phyloP scores from a whole-genome alignment of 1,139 yeast species.

The Geotrichum citri-aurantii region DNA sequence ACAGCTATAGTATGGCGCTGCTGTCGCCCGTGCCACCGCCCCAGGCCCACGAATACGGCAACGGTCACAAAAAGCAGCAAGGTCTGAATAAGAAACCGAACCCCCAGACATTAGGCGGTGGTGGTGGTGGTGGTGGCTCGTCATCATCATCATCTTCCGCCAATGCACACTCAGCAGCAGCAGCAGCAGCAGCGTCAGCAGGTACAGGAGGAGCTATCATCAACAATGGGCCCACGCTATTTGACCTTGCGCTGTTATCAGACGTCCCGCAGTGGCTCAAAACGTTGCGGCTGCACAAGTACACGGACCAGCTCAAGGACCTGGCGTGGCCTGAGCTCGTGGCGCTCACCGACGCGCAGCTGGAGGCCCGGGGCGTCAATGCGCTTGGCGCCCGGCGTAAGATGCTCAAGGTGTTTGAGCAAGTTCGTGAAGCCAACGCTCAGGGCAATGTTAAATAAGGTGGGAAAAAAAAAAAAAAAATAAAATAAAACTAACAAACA shows the following conservation, averaged over 20 bases:
- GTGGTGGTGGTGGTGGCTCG: not conserved
- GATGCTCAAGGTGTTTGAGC: slow-evolving; percentile 82
- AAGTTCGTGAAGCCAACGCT: slow-evolving; percentile 24
- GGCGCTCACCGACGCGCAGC: slow-evolving; percentile 58
- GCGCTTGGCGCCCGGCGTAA: slow-evolving; percentile 96
- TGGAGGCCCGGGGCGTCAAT: slow-evolving; percentile 76
- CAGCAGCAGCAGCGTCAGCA: not conserved
- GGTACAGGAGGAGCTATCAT: not conserved
- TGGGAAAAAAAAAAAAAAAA: too few species aligned
- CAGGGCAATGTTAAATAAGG: not conserved
- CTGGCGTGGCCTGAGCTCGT: slow-evolving; percentile 76
- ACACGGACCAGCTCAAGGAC: slow-evolving; percentile 75
- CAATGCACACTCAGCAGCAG: not conserved
- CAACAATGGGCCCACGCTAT: not conserved
- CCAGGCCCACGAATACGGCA: not conserved
- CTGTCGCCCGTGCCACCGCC: slow-evolving; percentile 4
- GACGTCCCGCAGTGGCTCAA: slow-evolving; percentile 94
- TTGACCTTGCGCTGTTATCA: slow-evolving; percentile 25
- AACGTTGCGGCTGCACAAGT: slow-evolving; percentile 82
- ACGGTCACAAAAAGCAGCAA: not conserved
- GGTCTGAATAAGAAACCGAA: not conserved
- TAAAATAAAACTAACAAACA: too few species aligned
- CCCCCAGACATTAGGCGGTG: not conserved
- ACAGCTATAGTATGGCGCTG: slow-evolving; percentile 7
- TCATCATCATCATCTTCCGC: not conserved